Base-by-base conservation (phyloP, 129 eudicot genomes). In the Artemisia argyi region DNA sequence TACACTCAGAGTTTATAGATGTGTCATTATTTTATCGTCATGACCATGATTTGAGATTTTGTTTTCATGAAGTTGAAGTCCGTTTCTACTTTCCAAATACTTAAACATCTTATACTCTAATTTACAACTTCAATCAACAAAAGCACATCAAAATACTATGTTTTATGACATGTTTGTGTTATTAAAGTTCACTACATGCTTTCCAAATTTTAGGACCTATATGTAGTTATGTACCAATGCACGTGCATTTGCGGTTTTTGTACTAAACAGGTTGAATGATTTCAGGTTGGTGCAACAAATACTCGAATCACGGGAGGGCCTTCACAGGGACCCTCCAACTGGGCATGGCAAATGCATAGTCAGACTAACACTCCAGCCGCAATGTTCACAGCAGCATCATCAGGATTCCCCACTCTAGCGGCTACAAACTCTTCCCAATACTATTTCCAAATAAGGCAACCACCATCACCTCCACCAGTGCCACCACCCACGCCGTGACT, bases 321-420 rank as follows among this genome's bases (percentile, higher is more conserved):
- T 51, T 79, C 82, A 1, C 80, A 58, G 60, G 88, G 79, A 75
- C 71, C 78, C 63, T 73, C 81, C n/a, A 80, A 75, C 61, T 72
- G 77, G 86, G 80, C 71, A 59, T 79, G 87, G 87, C 94, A 82
- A 84, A 50, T 75, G 55, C 77, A 82, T 39, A 69, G 81, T 73
- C 80, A 68, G 42, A 58, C 51, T 76, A 81, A 71, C 20, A 47
- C 46, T 57, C 73, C 85, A 76, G 53, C 68, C 53, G 42, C 68
- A 15, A 16, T 59, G 20, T 58, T 69, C 52, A 52, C 76, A 9
- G 69, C 82, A 74, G 94, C 94, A 87, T 84, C 94, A 87, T 87
- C 94, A 87, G 94, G 94, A 88, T 88, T 84, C 94, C 76, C 80
- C 76, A 20, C 85, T 79, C 79, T 77, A 46, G 69, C 65, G 32